These are phyloP conservation scores for Botrytis cinerea DNA, from an alignment of 2,329 filamentous ascomycete species.

Conservation along the genomic window DNA sequence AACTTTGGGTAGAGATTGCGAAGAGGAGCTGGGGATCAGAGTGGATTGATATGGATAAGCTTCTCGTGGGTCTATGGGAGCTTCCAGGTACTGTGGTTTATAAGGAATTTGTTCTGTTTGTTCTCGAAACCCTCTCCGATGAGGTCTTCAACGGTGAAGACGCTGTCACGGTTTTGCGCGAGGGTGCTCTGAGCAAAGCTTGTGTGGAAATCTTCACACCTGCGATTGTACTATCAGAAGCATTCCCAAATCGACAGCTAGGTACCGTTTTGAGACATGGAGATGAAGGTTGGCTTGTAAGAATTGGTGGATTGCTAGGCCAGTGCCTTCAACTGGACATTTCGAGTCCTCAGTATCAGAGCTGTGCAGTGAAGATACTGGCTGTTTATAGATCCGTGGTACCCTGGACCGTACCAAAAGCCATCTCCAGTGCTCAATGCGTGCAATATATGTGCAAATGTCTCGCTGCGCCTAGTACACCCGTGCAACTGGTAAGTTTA, in stretches of 20 bases:
- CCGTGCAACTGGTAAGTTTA: constrained; percentile 68
- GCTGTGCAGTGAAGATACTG: constrained; percentile 74
- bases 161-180: constrained; percentile 77
- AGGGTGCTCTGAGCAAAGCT: constrained; percentile 81
- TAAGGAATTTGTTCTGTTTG: constrained; percentile 83
- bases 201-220: constrained; percentile 95
- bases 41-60: constrained; percentile 92
- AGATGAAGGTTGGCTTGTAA: constrained; percentile 82
- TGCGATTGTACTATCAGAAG: constrained; percentile 68
- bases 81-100: constrained; percentile 60
- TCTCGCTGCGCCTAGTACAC: constrained; percentile 68
- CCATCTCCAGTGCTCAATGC: constrained; percentile 70
- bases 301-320: constrained; percentile 72
- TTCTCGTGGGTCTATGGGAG: constrained; percentile 83
- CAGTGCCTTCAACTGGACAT: constrained; percentile 69
- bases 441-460: constrained; percentile 71
- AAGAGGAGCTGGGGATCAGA: constrained; percentile 91
- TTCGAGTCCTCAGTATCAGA: constrained; percentile 65
- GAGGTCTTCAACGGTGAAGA: constrained; percentile 94
- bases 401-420: constrained; percentile 84
- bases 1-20: constrained; percentile 92
- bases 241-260: constrained; percentile 70
- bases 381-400: constrained; percentile 77
- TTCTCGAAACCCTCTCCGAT: constrained; percentile 90
- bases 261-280: constrained; percentile 69